Conservation (phyloP, 805 yeast genomes). For the Candida corydali region DNA sequence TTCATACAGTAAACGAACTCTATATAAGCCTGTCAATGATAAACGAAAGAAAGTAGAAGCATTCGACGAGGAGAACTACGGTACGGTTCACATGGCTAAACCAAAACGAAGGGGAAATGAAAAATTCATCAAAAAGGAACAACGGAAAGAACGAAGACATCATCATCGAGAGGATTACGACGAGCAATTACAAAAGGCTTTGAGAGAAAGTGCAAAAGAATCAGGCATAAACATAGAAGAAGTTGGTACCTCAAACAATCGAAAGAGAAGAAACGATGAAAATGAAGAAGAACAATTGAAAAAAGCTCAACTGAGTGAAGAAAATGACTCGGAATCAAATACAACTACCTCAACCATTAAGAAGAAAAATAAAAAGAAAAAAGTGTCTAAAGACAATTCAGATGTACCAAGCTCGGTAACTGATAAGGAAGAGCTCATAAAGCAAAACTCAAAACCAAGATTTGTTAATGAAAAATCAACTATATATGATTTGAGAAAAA, state of each 20-base stretch:
- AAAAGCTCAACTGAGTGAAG: conserved; percentile 10
- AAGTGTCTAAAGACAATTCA: not conserved
- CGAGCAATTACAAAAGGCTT: conserved; percentile 44
- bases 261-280: conserved; percentile 9
- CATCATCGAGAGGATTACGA: conserved; percentile 30
- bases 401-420: conserved; percentile 7
- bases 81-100: not conserved
- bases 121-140: conserved; percentile 14
- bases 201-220: conserved; percentile 55
- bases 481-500: conserved; percentile 76
- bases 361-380: conserved; percentile 5
- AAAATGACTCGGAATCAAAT: conserved; percentile 11
- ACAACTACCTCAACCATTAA: not conserved
- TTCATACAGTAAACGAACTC: conserved; percentile 20
- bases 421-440: conserved; percentile 46
- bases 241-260: not conserved
- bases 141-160: conserved; percentile 33
- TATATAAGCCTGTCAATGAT: conserved; percentile 41
- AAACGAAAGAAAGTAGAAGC: conserved; percentile 30
- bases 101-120: conserved; percentile 12
- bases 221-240: conserved; percentile 6
- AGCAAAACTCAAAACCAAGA: conserved; percentile 79
- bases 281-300: not conserved
- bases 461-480: conserved; percentile 73
- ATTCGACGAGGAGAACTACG: conserved; percentile 3